Base-by-base conservation (phyloP, 106 monocot species). In the Ottelia alismoides region DNA sequence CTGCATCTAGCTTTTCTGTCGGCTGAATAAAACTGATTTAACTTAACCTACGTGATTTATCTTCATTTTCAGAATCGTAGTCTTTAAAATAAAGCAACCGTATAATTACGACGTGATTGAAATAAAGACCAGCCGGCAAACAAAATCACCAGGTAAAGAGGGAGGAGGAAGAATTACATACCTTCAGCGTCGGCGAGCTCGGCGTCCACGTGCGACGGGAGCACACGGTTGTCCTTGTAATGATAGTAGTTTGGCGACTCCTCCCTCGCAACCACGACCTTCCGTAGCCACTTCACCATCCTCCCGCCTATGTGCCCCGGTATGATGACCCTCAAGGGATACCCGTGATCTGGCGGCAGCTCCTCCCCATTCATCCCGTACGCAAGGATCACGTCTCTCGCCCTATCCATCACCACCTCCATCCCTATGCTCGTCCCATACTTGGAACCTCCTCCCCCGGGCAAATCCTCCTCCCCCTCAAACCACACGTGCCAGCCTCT, bases 271-370 rank as follows among this genome's bases (percentile, higher is more conserved):
- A 98, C 85, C 21, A 77, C 4, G 51, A 98, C 80, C 50, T 78
- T 68, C 49, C 70, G 78, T 7, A 98, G 72, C 96, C 96, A 98
- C 67, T 98, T 98, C 27, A 98, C 96, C 96, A 98, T 98, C 22
- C 96, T 62, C 0, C 96, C 89, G 12, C 96, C 96, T 28, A 89
- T 89, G 63, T 76, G 85, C 0, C 96, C 96, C 20, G 96, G 96
- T 12, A 98, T 76, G 56, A 98, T 82, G 53, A 98, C 49, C 51
- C 96, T 60, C 30, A 98, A 73, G 2, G 96, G 96, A 61, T 78
- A 98, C 0, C 89, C 96, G 30, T 89, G 96, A 62, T 98, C 96
- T 10, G 96, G 96, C 20, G 71, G 11, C 20, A 98, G 72, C 25
- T 62, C 20, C 59, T 89, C 85, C 17, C 82, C 89, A 57, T 98